Evolutionary conservation across 164 flowering plant species (phyloP).

Genomic region (Taxillus chinensis): DNA sequence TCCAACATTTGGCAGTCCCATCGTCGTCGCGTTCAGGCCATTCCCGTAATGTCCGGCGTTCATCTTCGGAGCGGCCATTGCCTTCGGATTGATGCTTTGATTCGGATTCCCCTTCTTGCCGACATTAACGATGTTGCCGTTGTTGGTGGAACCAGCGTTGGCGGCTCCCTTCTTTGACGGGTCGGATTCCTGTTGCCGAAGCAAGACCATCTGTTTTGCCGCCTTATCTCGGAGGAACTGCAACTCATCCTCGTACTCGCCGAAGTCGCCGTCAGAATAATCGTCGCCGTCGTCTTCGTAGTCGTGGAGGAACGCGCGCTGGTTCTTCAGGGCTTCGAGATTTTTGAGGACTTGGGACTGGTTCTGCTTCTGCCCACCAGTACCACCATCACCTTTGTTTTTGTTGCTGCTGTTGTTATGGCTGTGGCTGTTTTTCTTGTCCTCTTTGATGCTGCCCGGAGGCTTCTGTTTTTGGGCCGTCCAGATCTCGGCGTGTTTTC

Average conservation of each 20-base stretch:
- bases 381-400: slow-evolving; percentile 30
- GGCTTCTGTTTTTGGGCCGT: slow-evolving; percentile 8
- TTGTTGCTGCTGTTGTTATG: slow-evolving; percentile 30
- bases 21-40: slow-evolving; percentile 33
- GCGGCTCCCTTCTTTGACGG: slow-evolving; percentile 12
- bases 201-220: slow-evolving; percentile 17
- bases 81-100: slow-evolving; percentile 31
- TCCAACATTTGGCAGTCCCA: slow-evolving; percentile 28
- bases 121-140: slow-evolving; percentile 12
- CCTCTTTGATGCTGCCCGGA: not conserved
- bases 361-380: slow-evolving; percentile 34
- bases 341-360: slow-evolving; percentile 12
- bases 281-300: slow-evolving; percentile 35
- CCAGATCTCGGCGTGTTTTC: slow-evolving; percentile 77
- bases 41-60: slow-evolving; percentile 17
- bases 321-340: slow-evolving; percentile 37
- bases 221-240: slow-evolving; percentile 21
- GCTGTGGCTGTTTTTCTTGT: slow-evolving; percentile 25
- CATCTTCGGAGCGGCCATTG: slow-evolving; percentile 15
- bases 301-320: slow-evolving; percentile 31
- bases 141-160: slow-evolving; percentile 17
- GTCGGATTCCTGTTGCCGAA: slow-evolving; percentile 30
- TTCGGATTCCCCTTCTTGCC: slow-evolving; percentile 27
- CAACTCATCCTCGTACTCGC: slow-evolving; percentile 36
- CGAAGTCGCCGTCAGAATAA: not conserved